A percentile compares a stretch with the other conserved stretches of the same genome.
These are phyloP conservation scores for Dictyostelium firmibasis DNA, from an alignment of 78 protist genomes.

Conservation along the genomic window DNA sequence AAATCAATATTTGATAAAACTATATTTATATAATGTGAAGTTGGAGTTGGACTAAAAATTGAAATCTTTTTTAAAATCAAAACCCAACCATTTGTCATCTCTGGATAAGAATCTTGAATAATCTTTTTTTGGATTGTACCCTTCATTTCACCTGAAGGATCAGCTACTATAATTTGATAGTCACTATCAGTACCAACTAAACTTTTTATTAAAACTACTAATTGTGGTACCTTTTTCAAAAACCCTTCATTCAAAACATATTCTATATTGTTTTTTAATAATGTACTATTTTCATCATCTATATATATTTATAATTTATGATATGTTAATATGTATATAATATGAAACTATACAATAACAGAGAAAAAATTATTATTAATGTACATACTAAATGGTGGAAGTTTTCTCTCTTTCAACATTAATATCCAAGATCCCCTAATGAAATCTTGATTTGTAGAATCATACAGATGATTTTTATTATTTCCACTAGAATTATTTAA, in stretches of 20 bases:
- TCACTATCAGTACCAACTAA: conserved; percentile 17
- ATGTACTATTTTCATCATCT: background rate
- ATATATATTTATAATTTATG: background rate
- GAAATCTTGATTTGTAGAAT: background rate
- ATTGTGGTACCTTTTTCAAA: conserved; percentile 26
- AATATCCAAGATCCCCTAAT: conserved; percentile 42
- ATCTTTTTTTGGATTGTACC: conserved; percentile 43
- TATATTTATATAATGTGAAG: conserved; percentile 57
- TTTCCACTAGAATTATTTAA: background rate
- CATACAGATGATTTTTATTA: background rate
- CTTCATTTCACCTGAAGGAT: conserved; percentile 59
- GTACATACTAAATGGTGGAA: conserved; percentile 45
- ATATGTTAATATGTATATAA: background rate
- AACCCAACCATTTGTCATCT: conserved; percentile 41
- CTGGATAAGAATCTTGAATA: conserved; percentile 27
- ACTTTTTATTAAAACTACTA: conserved; percentile 23
- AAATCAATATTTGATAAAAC: conserved; percentile 54
- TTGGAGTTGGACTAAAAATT: conserved; percentile 33
- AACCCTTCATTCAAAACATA: conserved; percentile 49
- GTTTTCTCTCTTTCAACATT: conserved; percentile 43
- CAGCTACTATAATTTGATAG: conserved; percentile 16
- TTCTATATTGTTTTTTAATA: conserved; percentile 38
- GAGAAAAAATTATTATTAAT: background rate
- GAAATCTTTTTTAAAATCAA: conserved; percentile 31
- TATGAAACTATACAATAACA: background rate